Evolutionary conservation across 2,329 filamentous ascomycete genomes (phyloP), one percentile per base, ranked within the genome.

Genomic region (Huntiella bhutanensis): DNA sequence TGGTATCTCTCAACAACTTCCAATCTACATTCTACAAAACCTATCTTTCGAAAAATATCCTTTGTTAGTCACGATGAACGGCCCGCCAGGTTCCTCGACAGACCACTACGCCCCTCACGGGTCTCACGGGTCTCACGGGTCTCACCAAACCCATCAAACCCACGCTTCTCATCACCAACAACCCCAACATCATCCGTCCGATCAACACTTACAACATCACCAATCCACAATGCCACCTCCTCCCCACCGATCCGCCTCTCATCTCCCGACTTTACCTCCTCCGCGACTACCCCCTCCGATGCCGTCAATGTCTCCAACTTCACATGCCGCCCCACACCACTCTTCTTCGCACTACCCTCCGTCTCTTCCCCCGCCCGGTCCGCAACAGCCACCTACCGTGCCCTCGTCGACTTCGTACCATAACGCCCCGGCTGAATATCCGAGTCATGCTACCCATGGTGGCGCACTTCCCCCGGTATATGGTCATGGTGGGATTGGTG

Each of bases 201-300:
- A 37, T 6, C 45, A 43, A 1, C 34, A 33, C 13, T 16, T 28
- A 5, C 45, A 43, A 2, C 33, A 42, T 3, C 45, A 47, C 34
- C 45, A 43, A 19, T 22, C 45, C 35, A 38, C 40, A 47, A n/a
- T 17, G 17, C 33, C 45, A 39, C 34, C 17, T 13, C 32, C 35
- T 19, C 15, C 40, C 19, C 40, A 33, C 36, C n/a, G 39, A 34
- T 33, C 45, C 45, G 19, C 45, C 22, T 28, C 36, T 40, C 12
- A 47, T 47, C 19, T 37, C 38, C 22, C 43, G 43, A 12, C 43
- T 39, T 33, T 37, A 35, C 22, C 28, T 13, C 40, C 37, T 32
- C 39, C 16, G 32, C 45, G 37, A 19, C 45, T 33, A 11, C 38
- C 33, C 22, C 40, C 19, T 12, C 40, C 45, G 12, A 35, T 41